Percentiles rank a stretch among this genome's conserved stretches.
phyloP scores from a whole-genome alignment of 1,284 basidiomycete species.

The Bondarzewia mesenterica region DNA sequence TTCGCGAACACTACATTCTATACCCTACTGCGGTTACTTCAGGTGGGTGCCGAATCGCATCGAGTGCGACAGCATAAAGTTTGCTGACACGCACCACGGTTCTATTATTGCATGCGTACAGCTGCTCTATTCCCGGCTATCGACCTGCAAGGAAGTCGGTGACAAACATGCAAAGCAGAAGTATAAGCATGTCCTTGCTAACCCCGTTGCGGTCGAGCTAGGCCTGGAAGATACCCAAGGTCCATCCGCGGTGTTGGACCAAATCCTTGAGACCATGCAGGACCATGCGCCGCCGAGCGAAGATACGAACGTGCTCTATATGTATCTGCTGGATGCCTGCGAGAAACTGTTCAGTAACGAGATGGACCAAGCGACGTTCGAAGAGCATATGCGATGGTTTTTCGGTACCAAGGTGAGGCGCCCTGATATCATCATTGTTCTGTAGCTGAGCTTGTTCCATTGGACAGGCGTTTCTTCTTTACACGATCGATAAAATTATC shows the following conservation, averaged over 20 bases:
- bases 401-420: slow-evolving; percentile 83
- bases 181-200: slow-evolving; percentile 52
- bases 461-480: slow-evolving; percentile 73
- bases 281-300: slow-evolving; percentile 27
- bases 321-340: slow-evolving; percentile 85
- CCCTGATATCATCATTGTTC: slow-evolving; percentile 1
- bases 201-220: slow-evolving; percentile 65
- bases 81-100: neutral
- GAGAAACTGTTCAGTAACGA: slow-evolving; percentile 93
- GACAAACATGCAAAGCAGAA: slow-evolving; percentile 51
- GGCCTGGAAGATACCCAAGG: slow-evolving; percentile 74
- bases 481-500: slow-evolving; percentile 89
- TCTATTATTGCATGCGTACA: slow-evolving; percentile 30
- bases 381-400: slow-evolving; percentile 95
- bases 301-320: slow-evolving; percentile 63
- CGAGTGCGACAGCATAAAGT: neutral
- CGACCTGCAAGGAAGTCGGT: slow-evolving; percentile 80
- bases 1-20: slow-evolving; percentile 94
- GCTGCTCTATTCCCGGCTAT: slow-evolving; percentile 85
- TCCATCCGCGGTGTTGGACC: slow-evolving; percentile 54
- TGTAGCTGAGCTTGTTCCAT: neutral
- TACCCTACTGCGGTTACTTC: slow-evolving; percentile 78
- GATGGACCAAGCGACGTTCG: slow-evolving; percentile 83
- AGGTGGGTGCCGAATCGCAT: slow-evolving; percentile 54
- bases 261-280: slow-evolving; percentile 50